These are phyloP conservation scores for Sporobolomyces roseus DNA, from an alignment of 768 basidiomycete genomes.

Conservation along the genomic window DNA sequence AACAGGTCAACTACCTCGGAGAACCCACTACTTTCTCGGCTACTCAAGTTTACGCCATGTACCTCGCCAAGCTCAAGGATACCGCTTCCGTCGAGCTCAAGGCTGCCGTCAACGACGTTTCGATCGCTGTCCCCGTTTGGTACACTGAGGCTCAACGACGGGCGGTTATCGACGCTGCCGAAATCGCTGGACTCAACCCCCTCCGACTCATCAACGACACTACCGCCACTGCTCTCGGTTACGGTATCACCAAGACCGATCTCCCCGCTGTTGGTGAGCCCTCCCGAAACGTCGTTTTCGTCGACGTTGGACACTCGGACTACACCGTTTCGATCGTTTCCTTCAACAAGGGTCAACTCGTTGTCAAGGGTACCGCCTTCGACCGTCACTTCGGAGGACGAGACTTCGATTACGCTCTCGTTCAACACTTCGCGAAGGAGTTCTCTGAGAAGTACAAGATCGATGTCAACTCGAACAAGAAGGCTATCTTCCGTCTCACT, in stretches of 20 bases:
- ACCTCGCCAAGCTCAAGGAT: slow-evolving; percentile 84
- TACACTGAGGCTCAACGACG: slow-evolving; percentile 90
- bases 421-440: slow-evolving; percentile 80
- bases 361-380: slow-evolving; percentile 80
- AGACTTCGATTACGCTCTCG: slow-evolving; percentile 88
- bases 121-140: slow-evolving; percentile 95
- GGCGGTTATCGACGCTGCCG: slow-evolving; percentile 80
- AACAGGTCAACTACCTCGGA: slow-evolving; percentile 80
- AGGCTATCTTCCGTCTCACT: slow-evolving; percentile 84
- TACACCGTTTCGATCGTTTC: slow-evolving; percentile 82
- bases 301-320: slow-evolving; percentile 91
- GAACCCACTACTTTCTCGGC: slow-evolving; percentile 74
- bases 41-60: slow-evolving; percentile 88
- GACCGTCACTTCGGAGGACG: slow-evolving; percentile 93
- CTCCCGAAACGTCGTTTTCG: slow-evolving; percentile 82
- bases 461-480: slow-evolving; percentile 83
- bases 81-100: slow-evolving; percentile 81
- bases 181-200: slow-evolving; percentile 80
- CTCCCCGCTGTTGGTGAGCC: slow-evolving; percentile 73
- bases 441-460: slow-evolving; percentile 98
- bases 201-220: slow-evolving; percentile 96
- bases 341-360: slow-evolving; percentile 88
- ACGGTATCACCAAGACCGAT: slow-evolving; percentile 98
- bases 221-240: slow-evolving; percentile 91
- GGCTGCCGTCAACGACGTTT: slow-evolving; percentile 77